A percentile compares a stretch with the other conserved stretches of the same genome.
These are phyloP conservation scores for Panellus pusillus DNA, from an alignment of 768 basidiomycete species.

Conservation along the genomic window DNA sequence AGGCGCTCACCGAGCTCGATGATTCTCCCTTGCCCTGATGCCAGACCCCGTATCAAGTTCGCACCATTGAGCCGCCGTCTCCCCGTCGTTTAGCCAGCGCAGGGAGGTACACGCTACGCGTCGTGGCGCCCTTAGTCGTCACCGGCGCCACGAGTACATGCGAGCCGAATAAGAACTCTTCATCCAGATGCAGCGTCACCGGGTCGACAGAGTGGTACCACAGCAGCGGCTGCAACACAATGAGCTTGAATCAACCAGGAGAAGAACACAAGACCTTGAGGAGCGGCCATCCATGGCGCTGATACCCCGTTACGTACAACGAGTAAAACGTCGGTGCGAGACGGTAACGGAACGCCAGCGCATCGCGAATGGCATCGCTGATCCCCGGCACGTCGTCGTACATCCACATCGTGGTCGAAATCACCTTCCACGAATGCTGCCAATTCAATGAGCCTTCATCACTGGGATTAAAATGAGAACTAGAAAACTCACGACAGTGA, in stretches of 20 bases:
- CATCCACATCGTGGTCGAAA: conserved; percentile 23
- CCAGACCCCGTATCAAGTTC: conserved; percentile 21
- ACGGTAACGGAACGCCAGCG: conserved; percentile 19
- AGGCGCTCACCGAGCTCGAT: conserved; percentile 1
- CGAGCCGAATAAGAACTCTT: conserved; percentile 21
- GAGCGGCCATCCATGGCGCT: conserved; percentile 20
- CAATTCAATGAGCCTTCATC: not conserved
- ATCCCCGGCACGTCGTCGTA: conserved; percentile 19
- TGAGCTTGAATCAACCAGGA: not conserved
- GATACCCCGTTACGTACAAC: conserved; percentile 20
- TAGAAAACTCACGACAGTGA: conserved; percentile 15
- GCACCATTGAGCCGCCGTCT: conserved; percentile 16
- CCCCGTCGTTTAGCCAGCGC: conserved; percentile 17
- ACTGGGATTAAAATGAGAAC: not conserved
- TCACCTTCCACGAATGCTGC: conserved; percentile 22
- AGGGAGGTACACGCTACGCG: conserved; percentile 19
- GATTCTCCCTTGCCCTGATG: conserved; percentile 16
- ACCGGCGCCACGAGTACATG: conserved; percentile 23
- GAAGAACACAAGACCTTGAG: conserved; percentile 10
- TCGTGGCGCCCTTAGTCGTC: conserved; percentile 19
- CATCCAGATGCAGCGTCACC: conserved; percentile 17
- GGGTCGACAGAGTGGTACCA: conserved; percentile 22
- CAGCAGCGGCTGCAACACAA: conserved; percentile 15
- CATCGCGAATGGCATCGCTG: conserved; percentile 11
- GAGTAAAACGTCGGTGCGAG: conserved; percentile 23